A percentile compares a stretch with the other conserved stretches of the same genome.
phyloP scores from a whole-genome alignment of 768 basidiomycete genomes.

The Tephrocybe sp. region DNA sequence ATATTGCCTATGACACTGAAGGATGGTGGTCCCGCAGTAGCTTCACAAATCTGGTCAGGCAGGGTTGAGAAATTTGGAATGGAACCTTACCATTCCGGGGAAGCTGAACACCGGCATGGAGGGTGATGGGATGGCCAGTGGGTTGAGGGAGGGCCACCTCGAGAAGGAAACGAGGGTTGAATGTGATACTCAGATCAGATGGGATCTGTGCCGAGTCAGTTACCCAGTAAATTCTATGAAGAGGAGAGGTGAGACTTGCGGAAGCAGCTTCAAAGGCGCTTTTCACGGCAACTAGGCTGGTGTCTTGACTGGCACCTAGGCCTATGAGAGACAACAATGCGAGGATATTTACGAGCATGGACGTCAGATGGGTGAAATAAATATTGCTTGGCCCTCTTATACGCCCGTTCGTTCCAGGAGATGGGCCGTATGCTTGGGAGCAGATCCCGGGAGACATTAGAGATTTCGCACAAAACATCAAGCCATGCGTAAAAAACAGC shows the following conservation, averaged over 20 bases:
- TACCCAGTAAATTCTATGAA: no score
- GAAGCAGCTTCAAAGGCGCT: constrained; percentile 25
- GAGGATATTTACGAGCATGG: no score
- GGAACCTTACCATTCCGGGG: constrained; percentile 30
- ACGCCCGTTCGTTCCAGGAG: no score
- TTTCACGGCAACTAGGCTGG: constrained; percentile 19
- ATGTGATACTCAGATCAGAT: constrained; percentile 26
- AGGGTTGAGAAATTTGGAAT: no score
- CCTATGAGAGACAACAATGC: constrained; percentile 14
- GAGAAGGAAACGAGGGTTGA: constrained; percentile 34
- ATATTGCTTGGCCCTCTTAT: no score
- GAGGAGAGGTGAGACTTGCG: constrained; percentile 11
- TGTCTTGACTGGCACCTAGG: constrained; percentile 24
- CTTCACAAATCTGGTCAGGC: constrained; percentile 21
- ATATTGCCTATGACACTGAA: constrained; percentile 28
- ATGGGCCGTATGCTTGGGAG: no score
- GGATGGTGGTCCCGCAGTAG: constrained; percentile 35
- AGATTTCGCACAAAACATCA: no score
- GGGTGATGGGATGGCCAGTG: constrained; percentile 25
- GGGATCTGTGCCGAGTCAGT: constrained; percentile 27
- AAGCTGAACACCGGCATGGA: constrained; percentile 35
- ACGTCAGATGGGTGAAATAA: no score
- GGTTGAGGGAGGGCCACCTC: constrained; percentile 36
- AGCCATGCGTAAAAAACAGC: no score
- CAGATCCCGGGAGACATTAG: no score